Evolutionary conservation across 805 yeast genomes (phyloP), one percentile per base, ranked within the genome.

Genomic region (Metschnikowia vanudenii): DNA sequence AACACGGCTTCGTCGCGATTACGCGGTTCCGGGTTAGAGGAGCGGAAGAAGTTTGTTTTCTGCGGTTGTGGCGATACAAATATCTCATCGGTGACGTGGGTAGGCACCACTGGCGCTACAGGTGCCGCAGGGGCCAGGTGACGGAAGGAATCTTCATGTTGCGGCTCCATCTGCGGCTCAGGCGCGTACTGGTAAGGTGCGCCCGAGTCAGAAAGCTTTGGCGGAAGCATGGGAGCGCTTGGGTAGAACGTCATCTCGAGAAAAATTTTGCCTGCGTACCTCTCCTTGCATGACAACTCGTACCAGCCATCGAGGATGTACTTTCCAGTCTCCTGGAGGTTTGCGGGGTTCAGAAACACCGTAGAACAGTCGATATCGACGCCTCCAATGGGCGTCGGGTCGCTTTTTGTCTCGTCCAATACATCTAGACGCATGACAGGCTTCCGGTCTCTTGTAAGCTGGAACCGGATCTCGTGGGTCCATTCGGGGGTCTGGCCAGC

Each of bases 401-500:
- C 84, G 60, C 81, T 79, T 58, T 88, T 90, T 16, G 85, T 82
- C 62, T 89, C 96, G 62, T 92, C 96, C 53, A 90, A 79, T 1
- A 90, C 82, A 32, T 87, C 88, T 2, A 94, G 70, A 50, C 81
- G 80, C 68, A 94, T 63, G 0, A 74, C 50, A 1, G 89, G 85
- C 41, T 76, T 80, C 22, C 84, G 73, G 31, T 83, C 85, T 7
- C 86, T 76, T 1, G 82, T 74, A 20, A 88, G 70, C 32, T 77
- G 77, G 59, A 86, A 88, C 54, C 88, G 70, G 47, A 85, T 72
- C 52, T 87, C 89, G 50, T 82, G 82, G 49, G 88, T 83, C 88
- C 97, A 94, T 17, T 74, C 79, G 1, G 99, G 99, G 4, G 88
- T 85, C 62, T 94, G 99, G 1, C 99, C 99, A 1, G 96, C 99